phyloP scores from a whole-genome alignment of 2,329 filamentous ascomycete species.

The Paraphaeosphaeria minitans region DNA sequence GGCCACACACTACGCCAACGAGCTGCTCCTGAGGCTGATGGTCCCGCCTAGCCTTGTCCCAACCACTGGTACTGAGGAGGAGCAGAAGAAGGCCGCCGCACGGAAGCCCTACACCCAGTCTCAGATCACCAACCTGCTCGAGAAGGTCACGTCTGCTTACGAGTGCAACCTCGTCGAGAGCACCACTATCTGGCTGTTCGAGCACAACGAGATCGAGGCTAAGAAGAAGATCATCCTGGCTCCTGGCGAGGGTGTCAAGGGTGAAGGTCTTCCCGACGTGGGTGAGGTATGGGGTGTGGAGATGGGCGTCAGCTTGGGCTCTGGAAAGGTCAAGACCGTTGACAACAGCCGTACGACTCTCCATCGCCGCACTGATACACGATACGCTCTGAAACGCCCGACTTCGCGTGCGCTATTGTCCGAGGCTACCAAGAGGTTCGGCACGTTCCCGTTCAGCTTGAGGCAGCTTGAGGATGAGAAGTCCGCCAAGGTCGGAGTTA shows the following conservation, averaged over 20 bases:
- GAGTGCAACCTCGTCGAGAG: slow-evolving; percentile 94
- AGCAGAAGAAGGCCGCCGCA: slow-evolving; percentile 85
- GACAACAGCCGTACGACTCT: slow-evolving; percentile 82
- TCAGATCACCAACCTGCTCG: slow-evolving; percentile 84
- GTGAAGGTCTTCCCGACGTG: slow-evolving; percentile 85
- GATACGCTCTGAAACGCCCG: slow-evolving; percentile 90
- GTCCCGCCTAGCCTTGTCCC: slow-evolving; percentile 81
- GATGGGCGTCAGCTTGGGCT: slow-evolving; percentile 87
- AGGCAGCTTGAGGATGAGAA: slow-evolving; percentile 96
- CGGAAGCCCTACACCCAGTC: slow-evolving; percentile 83
- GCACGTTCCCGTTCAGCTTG: slow-evolving; percentile 96
- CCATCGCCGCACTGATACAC: slow-evolving; percentile 89
- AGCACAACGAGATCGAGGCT: slow-evolving; percentile 95
- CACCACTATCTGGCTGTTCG: slow-evolving; percentile 96
- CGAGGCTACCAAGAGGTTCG: slow-evolving; percentile 96
- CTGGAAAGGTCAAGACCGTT: slow-evolving; percentile 92
- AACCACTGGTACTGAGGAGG: slow-evolving; percentile 83
- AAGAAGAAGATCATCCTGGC: slow-evolving; percentile 97
- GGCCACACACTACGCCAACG: slow-evolving; percentile 93
- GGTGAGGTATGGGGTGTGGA: slow-evolving; percentile 98
- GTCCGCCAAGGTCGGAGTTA: slow-evolving; percentile 90
- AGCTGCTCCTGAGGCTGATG: slow-evolving; percentile 89
- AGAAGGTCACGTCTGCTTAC: slow-evolving; percentile 90
- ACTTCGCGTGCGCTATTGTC: slow-evolving; percentile 91
- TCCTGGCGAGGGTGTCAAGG: slow-evolving; percentile 83